Evolutionary conservation across 202 grass and related monocot genomes (phyloP), one percentile per base, ranked within the genome.

Genomic region (Elaeis oleifera): DNA sequence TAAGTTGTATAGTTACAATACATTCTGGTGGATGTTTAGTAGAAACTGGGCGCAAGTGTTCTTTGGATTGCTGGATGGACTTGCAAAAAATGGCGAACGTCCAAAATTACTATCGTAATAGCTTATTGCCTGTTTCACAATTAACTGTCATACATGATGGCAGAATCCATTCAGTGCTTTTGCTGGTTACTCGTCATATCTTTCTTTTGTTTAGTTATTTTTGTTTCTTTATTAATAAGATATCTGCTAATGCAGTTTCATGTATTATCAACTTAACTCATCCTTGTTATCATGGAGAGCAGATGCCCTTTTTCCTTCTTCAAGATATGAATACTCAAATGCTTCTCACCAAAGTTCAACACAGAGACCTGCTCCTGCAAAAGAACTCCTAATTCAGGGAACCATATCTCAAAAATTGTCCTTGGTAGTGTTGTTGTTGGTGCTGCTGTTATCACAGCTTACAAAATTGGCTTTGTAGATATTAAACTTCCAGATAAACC

Each of bases 361-460:
- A 31, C 71, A 77, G 64, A 92, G 77, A 66, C 16, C 65, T 75
- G 54, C 22, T 65, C 71, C 88, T 23, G 28, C 75, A 62, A 56
- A 72, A 84, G 28, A 81, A 54, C 73, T 81, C 58, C 83, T 74
- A 61, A 78, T 68, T 82, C 88, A 25, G 76, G 72, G 64, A 83
- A 77, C 72, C 56, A 64, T 69, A 60, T 83, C 72, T 73, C 85
- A 7, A 85, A 81, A 53, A 2, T 89, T 76, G 18, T 89, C 51
- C 24, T 99, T 81, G 94, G 94, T 19, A 75, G 84, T 63, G 31
- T 88, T 63, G 28, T 84, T 15, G 67, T 89, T 61, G 94, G 80
- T 50, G 82, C 75, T 48, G 83, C 85, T 75, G 83, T 66, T 60
- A 64, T 89, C 61, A 83, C 75, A 70, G 85, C 89, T 67, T 83